These are phyloP conservation scores for Pichia sporocuriosa DNA, from an alignment of 805 yeast species.

Conservation along the genomic window DNA sequence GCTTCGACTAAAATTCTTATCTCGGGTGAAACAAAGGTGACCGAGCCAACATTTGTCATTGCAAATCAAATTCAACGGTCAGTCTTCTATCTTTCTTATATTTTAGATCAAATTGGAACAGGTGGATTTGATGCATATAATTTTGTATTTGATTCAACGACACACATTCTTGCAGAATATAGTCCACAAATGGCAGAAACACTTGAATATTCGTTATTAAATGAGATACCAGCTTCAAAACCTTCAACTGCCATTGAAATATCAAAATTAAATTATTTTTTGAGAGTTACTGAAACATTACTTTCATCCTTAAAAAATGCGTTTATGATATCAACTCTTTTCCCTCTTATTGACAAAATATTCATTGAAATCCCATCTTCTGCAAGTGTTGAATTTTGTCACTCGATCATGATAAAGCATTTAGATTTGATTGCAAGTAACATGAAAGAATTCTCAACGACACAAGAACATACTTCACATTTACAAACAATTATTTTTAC, in stretches of 20 bases:
- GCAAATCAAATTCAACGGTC: constrained; percentile 24
- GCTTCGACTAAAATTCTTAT: constrained; percentile 30
- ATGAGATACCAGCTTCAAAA: constrained; percentile 17
- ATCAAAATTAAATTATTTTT: constrained; percentile 38
- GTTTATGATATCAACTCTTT: constrained; percentile 23
- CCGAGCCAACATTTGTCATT: neutral
- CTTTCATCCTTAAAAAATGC: constrained; percentile 30
- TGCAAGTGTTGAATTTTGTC: constrained; percentile 50
- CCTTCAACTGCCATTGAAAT: constrained; percentile 28
- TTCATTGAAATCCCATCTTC: constrained; percentile 18
- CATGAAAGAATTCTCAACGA: too few relatives aligned
- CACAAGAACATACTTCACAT: neutral
- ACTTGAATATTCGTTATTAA: constrained; percentile 12
- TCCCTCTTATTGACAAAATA: constrained; percentile 23
- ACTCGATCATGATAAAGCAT: constrained; percentile 45
- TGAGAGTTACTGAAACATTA: constrained; percentile 43
- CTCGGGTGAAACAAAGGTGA: constrained; percentile 22
- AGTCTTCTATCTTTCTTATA: constrained; percentile 40
- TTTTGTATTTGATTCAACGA: constrained; percentile 42
- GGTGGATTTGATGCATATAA: constrained; percentile 63
- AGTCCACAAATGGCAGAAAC: constrained; percentile 23
- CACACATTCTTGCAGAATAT: constrained; percentile 19
- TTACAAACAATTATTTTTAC: constrained; percentile 1
- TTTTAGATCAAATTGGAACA: constrained; percentile 48
- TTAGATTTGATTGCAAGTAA: constrained; percentile 21